Evolutionary conservation across 176 grass and related monocot species (phyloP), one percentile per base, ranked within the genome.

Genomic region (Metroxylon sagu): DNA sequence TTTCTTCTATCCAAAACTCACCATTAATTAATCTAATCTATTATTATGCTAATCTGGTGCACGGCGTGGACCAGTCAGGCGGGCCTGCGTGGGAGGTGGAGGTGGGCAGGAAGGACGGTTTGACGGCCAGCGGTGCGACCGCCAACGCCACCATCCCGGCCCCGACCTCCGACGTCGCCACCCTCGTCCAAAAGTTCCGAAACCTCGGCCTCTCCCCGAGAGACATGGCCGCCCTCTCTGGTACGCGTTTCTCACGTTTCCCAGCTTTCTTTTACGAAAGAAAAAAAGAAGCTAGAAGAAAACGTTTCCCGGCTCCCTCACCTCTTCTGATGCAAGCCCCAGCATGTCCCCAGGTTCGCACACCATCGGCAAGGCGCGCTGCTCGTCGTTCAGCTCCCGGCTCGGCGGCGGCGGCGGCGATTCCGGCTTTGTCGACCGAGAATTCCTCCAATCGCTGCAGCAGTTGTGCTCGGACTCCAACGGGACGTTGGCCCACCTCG

Each of bases 211-310:
- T 95, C 59, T 80, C 85, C 8, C 48, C 76, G 5, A 79, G 83
- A 35, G 89, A 95, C 82, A 83, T 95, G 89, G 85, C 85, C 19
- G 85, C 73, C 0, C 90, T 95, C 59, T 89, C 90, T 16, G 89
- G 89, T 93, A 74, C 15, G 14, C 19, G 16, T 5, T 6, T 23
- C 21, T 23, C 21, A 23, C 21, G 21, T 23, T 23, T 23, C 21
- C 21, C 21, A 23, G 1, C 1, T 23, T 23, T 23, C 21, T 23
- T 23, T 23, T 23, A 23, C 21, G 1, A 23, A 23, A 23, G 0
- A 29, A 29, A 29, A 29, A 4, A 29, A 29, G 3, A 30, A 31
- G 21, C 21, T 23, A 23, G 21, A 23, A 23, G 21, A 31, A 31
- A 31, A 31, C 1, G 6, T 31, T 6, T 5, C 29, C 29, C 29